Evolutionary conservation across 805 yeast species (phyloP).

Genomic region (Clavispora vitiphila): DNA sequence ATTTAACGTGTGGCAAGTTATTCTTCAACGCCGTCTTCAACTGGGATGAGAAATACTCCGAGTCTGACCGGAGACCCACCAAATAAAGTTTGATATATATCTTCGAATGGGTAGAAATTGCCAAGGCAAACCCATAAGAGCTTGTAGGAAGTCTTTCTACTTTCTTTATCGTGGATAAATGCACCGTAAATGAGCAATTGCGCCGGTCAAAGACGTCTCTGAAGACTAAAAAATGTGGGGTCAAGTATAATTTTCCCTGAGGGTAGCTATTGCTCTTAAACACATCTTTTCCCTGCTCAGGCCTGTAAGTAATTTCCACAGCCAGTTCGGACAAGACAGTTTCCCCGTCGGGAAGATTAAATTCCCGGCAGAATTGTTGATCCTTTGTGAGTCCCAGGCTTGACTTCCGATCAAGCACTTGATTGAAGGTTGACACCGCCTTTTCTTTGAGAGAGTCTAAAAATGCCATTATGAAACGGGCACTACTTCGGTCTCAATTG

Average conservation of each 20-base stretch:
- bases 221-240: slow-evolving; percentile 73
- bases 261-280: slow-evolving; percentile 22
- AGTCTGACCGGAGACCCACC: slow-evolving; percentile 70
- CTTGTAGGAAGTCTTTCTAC: slow-evolving; percentile 82
- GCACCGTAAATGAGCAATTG: slow-evolving; percentile 64
- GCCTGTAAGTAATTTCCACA: slow-evolving; percentile 47
- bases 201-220: slow-evolving; percentile 64
- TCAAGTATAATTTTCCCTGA: slow-evolving; percentile 65
- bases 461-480: slow-evolving; percentile 38
- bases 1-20: slow-evolving; percentile 58
- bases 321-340: slow-evolving; percentile 57
- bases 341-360: slow-evolving; percentile 70
- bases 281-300: slow-evolving; percentile 21
- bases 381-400: slow-evolving; percentile 53
- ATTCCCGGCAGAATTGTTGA: slow-evolving; percentile 63
- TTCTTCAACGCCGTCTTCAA: slow-evolving; percentile 57
- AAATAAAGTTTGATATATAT: slow-evolving; percentile 62
- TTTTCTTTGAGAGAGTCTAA: slow-evolving; percentile 43
- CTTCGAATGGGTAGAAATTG: slow-evolving; percentile 65
- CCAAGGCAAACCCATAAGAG: slow-evolving; percentile 71
- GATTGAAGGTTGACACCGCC: slow-evolving; percentile 43
- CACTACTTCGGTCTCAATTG: background rate
- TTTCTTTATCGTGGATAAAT: slow-evolving; percentile 71
- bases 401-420: slow-evolving; percentile 38
- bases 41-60: slow-evolving; percentile 73